Evolutionary conservation across 2,329 filamentous ascomycete species (phyloP), one percentile per base, ranked within the genome.

Genomic region (Davidsoniella eucalypti): DNA sequence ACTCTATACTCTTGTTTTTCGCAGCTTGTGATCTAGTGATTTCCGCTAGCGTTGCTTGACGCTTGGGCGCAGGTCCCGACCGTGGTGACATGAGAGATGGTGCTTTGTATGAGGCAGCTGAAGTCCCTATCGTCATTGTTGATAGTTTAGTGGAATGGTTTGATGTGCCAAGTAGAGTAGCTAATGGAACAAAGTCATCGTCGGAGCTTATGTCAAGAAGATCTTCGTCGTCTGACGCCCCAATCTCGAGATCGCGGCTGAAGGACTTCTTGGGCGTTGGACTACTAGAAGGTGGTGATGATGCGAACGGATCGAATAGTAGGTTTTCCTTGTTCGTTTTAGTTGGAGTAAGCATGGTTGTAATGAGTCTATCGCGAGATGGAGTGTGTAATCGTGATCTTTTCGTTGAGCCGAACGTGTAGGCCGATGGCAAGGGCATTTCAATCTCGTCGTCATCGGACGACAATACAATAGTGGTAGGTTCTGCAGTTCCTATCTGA

Each of bases 151-250:
- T 47, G 5, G 36, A 17, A 21, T 9, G 3, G 4, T n/a, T 6
- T 33, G 29, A 18, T 38, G 38, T 38, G 9, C 26, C 38, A 23
- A 50, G 41, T 12, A 50, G 48, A 18, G 41, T 29, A 5, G 18
- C 33, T 21, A 50, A 44, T 7, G 48, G 70, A 12, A 81, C 67
- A 0, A 80, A 81, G 45, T 72, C 72, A 16, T 58, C 74, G 56
- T 80, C 71, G 25, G 71, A 72, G 16, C 73, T 78, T n/a, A 58
- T 74, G 56, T 79, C 71, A 12, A 33, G 29, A 25, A 71, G 72
- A 16, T 73, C 73, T n/a, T 84, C 82, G 8, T 82, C 81, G 58
- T 88, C 84, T 0, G 84, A 87, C 49, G 76, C 80, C 43, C 71
- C 71, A 39, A 88, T 82, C 50, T 81, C 66, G 10, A 76, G 63